phyloP scores from a whole-genome alignment of 345 rosid species.

The Erodium maritimum region DNA sequence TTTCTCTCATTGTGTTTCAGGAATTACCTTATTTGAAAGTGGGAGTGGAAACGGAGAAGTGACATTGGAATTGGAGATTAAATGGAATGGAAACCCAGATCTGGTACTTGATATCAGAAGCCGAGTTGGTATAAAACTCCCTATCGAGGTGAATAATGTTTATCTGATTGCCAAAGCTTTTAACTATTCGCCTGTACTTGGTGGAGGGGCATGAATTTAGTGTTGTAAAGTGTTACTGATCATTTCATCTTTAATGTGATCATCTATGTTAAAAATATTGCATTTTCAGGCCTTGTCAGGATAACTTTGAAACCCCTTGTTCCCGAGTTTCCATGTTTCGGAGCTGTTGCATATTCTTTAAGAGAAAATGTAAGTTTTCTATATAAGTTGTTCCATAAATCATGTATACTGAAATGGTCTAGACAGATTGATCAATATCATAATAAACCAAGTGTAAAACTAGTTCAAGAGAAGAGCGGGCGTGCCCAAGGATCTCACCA shows the following conservation, averaged over 20 bases:
- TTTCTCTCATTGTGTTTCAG: slow-evolving; percentile 4
- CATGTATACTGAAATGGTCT: too few relatives aligned
- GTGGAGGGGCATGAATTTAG: too few relatives aligned
- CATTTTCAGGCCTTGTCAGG: slow-evolving; percentile 28
- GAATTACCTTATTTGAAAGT: slow-evolving; percentile 17
- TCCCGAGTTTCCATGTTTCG: slow-evolving; percentile 24
- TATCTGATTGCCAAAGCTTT: too few relatives aligned
- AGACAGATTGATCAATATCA: too few relatives aligned
- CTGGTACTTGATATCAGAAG: slow-evolving; percentile 20
- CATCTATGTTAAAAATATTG: slow-evolving; percentile 24
- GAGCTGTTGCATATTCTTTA: slow-evolving; percentile 24
- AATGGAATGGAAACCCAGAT: slow-evolving; percentile 30
- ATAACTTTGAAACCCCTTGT: slow-evolving; percentile 25
- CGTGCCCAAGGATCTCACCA: too few relatives aligned
- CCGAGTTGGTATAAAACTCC: slow-evolving; percentile 19
- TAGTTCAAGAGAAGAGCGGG: too few relatives aligned
- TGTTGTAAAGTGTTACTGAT: neutral
- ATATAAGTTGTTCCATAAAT: neutral
- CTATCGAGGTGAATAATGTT: slow-evolving; percentile 13
- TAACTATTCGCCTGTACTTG: too few relatives aligned
- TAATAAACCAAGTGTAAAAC: too few relatives aligned
- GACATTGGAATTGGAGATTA: slow-evolving; percentile 26
- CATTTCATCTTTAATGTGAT: slow-evolving; percentile 2
- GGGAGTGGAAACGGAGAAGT: slow-evolving; percentile 9
- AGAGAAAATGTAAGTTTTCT: slow-evolving; percentile 19